These are phyloP conservation scores for Oxyria digyna DNA, from an alignment of 148 eudicot species.

Conservation along the genomic window DNA sequence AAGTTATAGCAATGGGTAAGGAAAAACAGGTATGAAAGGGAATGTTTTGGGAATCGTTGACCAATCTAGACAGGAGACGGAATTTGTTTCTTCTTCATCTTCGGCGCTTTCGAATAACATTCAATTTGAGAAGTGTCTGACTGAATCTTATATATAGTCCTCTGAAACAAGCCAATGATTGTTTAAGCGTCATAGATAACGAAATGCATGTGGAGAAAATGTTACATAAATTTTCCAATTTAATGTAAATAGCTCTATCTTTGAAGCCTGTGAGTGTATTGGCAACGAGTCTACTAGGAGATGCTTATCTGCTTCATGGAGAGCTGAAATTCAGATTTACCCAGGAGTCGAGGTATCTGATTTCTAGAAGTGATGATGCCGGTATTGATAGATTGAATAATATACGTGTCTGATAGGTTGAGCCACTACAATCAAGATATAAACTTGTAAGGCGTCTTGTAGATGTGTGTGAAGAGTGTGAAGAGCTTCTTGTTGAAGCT, in stretches of 20 bases:
- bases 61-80: conserved; percentile 15
- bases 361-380: conserved; percentile 23
- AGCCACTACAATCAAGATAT: conserved; percentile 24
- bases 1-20: conserved; percentile 12
- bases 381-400: conserved; percentile 18
- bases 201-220: conserved; percentile 43
- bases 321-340: conserved; percentile 63
- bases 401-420: conserved; percentile 15
- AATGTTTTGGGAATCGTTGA: conserved; percentile 18
- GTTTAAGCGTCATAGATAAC: conserved; percentile 24
- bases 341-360: conserved; percentile 51
- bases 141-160: conserved; percentile 46
- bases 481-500: conserved; percentile 73
- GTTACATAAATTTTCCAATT: conserved; percentile 41
- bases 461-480: conserved; percentile 82
- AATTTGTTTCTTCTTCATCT: conserved; percentile 27
- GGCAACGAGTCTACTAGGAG: conserved; percentile 84
- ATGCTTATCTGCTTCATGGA: conserved; percentile 94
- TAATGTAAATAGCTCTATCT: conserved; percentile 62
- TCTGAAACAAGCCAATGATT: conserved; percentile 52
- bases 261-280: conserved; percentile 92
- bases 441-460: conserved; percentile 39
- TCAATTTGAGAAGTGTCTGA: conserved; percentile 45
- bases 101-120: conserved; percentile 44
- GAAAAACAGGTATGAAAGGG: conserved; percentile 17